These are phyloP conservation scores for Avena insularis DNA, from an alignment of 176 grass and related monocot genomes.

Conservation along the genomic window DNA sequence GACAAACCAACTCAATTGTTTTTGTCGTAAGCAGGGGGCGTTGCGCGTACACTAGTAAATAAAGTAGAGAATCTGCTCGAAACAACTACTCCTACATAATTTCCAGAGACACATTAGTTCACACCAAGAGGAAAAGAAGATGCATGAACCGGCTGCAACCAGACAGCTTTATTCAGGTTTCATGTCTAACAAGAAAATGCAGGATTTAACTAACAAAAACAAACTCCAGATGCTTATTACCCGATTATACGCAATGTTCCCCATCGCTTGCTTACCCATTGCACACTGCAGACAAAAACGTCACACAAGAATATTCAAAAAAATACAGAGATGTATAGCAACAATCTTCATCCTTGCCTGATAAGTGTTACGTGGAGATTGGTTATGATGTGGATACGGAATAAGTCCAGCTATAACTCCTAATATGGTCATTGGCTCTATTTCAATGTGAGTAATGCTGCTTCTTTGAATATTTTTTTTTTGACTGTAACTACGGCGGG, in stretches of 20 bases:
- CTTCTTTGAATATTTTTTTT: conserved; percentile 40
- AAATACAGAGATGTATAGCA: background rate
- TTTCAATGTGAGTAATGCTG: conserved; percentile 90
- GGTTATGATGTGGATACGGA: conserved; percentile 97
- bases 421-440: conserved; percentile 89
- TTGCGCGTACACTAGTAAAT: conserved; percentile 90
- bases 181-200: conserved; percentile 13
- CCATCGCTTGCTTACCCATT: conserved; percentile 99
- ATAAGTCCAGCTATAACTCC: conserved; percentile 94
- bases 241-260: conserved; percentile 97
- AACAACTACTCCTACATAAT: conserved; percentile 53
- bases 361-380: conserved; percentile 97
- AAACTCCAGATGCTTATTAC: conserved; percentile 46
- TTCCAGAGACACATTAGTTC: conserved; percentile 46
- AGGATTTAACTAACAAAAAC: conserved; percentile 33
- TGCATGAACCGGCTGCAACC: background rate
- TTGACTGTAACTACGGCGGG: no score
- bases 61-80: conserved; percentile 89
- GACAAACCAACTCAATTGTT: conserved; percentile 91
- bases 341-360: conserved; percentile 62
- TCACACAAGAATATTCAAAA: conserved; percentile 34
- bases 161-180: conserved; percentile 3
- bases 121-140: conserved; percentile 32
- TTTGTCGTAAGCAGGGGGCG: conserved; percentile 94
- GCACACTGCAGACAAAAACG: conserved; percentile 72